Evolutionary conservation across 768 basidiomycete genomes (phyloP).

Genomic region (Mycena filopes): DNA sequence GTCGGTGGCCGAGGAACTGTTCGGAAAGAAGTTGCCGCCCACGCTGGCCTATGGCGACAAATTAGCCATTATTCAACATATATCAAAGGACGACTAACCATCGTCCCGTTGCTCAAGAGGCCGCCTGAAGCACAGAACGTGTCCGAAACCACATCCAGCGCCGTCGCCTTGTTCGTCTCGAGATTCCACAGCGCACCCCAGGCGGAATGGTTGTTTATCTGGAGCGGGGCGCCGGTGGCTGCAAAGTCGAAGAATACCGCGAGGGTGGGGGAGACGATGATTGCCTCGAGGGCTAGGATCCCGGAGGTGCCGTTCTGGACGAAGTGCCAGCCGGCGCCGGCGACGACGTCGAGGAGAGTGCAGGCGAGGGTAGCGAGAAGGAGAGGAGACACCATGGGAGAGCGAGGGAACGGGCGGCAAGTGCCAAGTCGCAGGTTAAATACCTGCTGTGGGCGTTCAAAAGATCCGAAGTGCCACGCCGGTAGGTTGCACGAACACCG

Average conservation of each 20-base stretch:
- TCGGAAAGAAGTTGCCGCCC: conserved; percentile 13
- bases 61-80: too few relatives aligned
- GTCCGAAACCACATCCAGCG: conserved; percentile 69
- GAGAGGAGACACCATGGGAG: not conserved
- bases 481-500: not conserved
- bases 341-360: not conserved
- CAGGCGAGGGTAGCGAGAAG: not conserved
- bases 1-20: not conserved
- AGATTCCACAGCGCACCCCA: conserved; percentile 64
- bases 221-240: conserved; percentile 55
- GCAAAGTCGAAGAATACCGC: conserved; percentile 63
- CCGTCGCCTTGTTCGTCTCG: conserved; percentile 54
- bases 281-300: conserved; percentile 29
- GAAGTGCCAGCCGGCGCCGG: conserved; percentile 28
- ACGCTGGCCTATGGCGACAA: conserved; percentile 34
- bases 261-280: conserved; percentile 36
- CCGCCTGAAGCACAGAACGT: conserved; percentile 66
- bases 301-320: conserved; percentile 23
- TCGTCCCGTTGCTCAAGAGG: conserved; percentile 66
- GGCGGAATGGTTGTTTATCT: conserved; percentile 59
- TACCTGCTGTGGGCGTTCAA: too few relatives aligned
- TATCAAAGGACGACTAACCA: conserved; percentile 51
- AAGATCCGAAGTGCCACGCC: too few relatives aligned
- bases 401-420: too few relatives aligned
- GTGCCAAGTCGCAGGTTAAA: too few relatives aligned